phyloP scores from a whole-genome alignment of 176 grass and related monocot genomes.

The Oryza glumipatula region DNA sequence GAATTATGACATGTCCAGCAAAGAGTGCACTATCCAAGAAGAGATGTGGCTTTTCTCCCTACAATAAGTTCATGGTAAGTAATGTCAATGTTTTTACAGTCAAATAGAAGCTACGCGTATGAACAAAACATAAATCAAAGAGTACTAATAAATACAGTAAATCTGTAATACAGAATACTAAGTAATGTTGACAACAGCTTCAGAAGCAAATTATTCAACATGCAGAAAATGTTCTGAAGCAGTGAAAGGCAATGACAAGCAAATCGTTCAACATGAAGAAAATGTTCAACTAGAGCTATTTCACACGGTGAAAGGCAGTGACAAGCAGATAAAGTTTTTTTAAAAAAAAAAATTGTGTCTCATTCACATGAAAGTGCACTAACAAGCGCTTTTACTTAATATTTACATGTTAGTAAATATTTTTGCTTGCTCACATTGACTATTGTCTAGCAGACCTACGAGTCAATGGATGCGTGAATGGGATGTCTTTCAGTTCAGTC shows the following conservation, averaged over 20 bases:
- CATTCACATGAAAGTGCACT: constrained; percentile 1
- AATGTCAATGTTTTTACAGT: neutral
- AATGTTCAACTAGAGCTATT: neutral
- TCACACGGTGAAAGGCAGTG: neutral
- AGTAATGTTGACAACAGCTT: neutral
- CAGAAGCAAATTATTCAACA: neutral
- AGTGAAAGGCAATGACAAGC: no score
- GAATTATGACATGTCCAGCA: constrained; percentile 15
- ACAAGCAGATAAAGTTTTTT: neutral
- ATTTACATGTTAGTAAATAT: no score
- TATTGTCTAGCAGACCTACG: neutral
- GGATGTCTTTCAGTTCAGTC: neutral
- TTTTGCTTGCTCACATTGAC: no score
- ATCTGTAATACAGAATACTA: neutral
- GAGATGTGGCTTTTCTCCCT: neutral
- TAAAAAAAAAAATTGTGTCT: neutral
- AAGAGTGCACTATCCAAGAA: neutral
- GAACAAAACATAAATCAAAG: neutral
- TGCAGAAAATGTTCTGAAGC: neutral
- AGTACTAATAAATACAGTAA: neutral
- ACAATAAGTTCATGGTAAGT: constrained; percentile 1
- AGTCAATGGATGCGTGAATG: neutral
- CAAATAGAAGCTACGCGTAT: neutral
- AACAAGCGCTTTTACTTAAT: neutral
- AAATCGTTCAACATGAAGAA: no score